Conservation (phyloP, 1,284 basidiomycete species). For the Trichosporon inkin region DNA sequence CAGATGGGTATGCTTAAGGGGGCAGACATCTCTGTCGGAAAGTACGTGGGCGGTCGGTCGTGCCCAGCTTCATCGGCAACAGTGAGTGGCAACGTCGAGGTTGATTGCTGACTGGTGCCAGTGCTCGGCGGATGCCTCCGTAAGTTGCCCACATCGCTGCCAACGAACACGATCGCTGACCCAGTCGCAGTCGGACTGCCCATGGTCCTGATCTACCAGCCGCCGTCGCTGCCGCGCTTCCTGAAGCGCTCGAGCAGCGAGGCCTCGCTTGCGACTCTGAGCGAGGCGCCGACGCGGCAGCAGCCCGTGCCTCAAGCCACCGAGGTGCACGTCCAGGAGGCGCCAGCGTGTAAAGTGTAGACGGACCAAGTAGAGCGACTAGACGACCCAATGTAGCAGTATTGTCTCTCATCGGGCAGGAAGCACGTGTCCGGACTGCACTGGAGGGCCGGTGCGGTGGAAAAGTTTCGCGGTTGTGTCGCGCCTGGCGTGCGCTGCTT, state of each 20-base stretch:
- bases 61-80: conserved; percentile 32
- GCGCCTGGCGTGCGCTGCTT: no score
- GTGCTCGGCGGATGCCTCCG: conserved; percentile 19
- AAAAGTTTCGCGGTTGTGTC: no score
- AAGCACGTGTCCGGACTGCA: no score
- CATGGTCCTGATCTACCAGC: conserved; percentile 10
- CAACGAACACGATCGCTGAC: neutral
- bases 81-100: conserved; percentile 17
- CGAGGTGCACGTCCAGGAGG: neutral
- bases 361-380: no score
- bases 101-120: neutral
- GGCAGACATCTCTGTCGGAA: conserved; percentile 24
- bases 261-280: neutral
- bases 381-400: no score
- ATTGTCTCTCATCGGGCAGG: no score
- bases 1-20: conserved; percentile 41
- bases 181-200: conserved; percentile 12
- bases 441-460: no score
- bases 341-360: neutral
- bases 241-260: neutral
- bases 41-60: conserved; percentile 28
- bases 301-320: neutral
- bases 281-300: neutral
- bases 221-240: conserved; percentile 12
- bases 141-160: neutral